Conservation (phyloP, 768 basidiomycete genomes). For the Lactarius evosmus region DNA sequence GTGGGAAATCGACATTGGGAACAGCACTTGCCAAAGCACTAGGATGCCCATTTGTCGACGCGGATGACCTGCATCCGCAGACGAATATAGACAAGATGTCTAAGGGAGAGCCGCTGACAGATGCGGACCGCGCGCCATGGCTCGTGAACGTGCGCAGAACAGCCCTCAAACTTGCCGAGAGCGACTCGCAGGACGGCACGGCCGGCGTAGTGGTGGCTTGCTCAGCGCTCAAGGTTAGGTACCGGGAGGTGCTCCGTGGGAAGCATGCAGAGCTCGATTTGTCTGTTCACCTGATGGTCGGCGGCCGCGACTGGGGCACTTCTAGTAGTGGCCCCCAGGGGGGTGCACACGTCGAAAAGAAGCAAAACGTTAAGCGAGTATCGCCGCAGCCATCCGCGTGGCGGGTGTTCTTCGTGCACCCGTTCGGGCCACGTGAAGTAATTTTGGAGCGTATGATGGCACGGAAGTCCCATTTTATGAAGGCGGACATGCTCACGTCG, state of each 20-base stretch:
- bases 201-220: constrained; percentile 78
- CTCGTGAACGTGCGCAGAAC: constrained; percentile 64
- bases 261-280: background rate
- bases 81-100: constrained; percentile 89
- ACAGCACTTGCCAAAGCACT: constrained; percentile 56
- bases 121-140: constrained; percentile 86
- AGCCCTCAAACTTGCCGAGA: constrained; percentile 60
- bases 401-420: constrained; percentile 77
- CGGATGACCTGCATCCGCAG: constrained; percentile 80
- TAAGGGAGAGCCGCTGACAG: constrained; percentile 67
- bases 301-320: background rate
- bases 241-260: constrained; percentile 81
- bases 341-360: background rate
- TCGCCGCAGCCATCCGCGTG: constrained; percentile 29
- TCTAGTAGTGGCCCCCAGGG: background rate
- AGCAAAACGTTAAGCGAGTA: constrained; percentile 25
- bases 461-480: constrained; percentile 79
- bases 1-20: constrained; percentile 72
- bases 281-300: background rate
- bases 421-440: constrained; percentile 55
- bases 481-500: constrained; percentile 74
- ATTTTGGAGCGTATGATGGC: constrained; percentile 61
- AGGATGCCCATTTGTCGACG: constrained; percentile 79
- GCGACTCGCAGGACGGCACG: background rate
- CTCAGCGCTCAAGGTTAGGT: constrained; percentile 77